Evolutionary conservation across 371 early-diverging fungal genomes (phyloP), one percentile per base, ranked within the genome.

Genomic region (Syncephalastrum contaminatum): DNA sequence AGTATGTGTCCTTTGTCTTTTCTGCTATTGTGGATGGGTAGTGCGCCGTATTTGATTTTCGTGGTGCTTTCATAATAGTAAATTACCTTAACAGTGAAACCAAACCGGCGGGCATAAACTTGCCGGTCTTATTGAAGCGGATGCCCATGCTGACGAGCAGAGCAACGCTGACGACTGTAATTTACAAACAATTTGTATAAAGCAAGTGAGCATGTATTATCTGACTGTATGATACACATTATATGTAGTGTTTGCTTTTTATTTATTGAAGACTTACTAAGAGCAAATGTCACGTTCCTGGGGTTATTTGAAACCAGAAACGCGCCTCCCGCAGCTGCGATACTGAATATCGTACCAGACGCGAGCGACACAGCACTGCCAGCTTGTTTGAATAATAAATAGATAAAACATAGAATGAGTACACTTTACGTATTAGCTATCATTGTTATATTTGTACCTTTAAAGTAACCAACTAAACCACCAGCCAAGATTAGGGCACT

Each of bases 21-120:
- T 21, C 15, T 25, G 25, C 2, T 19, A 13, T 30, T 8, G 10
- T 30, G 10, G 36, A 30, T 5, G 2, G 36, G 10, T 30, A 2
- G 36, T 8, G 10, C 25, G 25, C n/a, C n/a, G n/a, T n/a, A n/a
- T n/a, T n/a, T 25, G 25, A 25, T 25, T 25, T 25, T n/a, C n/a
- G n/a, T n/a, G n/a, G n/a, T n/a, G 25, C 7, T 25, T 25, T 7
- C 7, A 25, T 3, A 7, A 25, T 25, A 25, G 25, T 6, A 10
- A 30, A 24, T 65, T 67, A 81, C 80, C 81, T 82, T 8, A 82
- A 42, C 3, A 70, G 16, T 39, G 79, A 63, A 3, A 85, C 75
- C 46, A 85, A 62, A 5, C 86, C 85, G 15, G 82, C 85, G 3
- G 86, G 84, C 86, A 87, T 85, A 45, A 84, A 73, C 65, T 83